Conservation (phyloP, 2,329 filamentous ascomycete genomes). For the Thielaviopsis populi region DNA sequence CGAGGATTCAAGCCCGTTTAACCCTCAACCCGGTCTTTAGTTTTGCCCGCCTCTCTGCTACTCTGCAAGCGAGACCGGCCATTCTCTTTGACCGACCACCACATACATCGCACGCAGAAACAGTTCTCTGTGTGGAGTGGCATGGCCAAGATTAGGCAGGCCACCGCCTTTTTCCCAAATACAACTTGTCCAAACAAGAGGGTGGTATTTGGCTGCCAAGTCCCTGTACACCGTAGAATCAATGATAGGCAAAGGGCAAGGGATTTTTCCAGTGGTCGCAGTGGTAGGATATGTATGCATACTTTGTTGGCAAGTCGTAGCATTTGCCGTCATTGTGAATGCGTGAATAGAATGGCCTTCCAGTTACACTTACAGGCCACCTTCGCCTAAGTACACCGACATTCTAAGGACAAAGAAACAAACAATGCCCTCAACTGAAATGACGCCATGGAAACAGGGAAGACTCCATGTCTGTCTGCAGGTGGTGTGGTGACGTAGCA, state of each 20-base stretch:
- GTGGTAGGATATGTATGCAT: neutral
- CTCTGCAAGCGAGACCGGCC: neutral
- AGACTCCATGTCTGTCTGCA: no score
- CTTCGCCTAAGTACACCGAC: neutral
- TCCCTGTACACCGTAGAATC: neutral
- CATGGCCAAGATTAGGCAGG: neutral
- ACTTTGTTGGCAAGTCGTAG: neutral
- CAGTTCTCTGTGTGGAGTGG: neutral
- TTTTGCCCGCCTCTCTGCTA: neutral
- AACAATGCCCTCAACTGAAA: neutral
- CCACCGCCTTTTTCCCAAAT: constrained; percentile 2
- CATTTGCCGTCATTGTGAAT: neutral
- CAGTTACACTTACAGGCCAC: neutral
- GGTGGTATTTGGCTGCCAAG: neutral
- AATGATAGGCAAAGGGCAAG: neutral
- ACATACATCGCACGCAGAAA: neutral
- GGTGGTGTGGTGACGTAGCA: neutral
- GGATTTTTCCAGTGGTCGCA: neutral
- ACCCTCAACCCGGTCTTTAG: neutral
- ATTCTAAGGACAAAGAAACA: neutral
- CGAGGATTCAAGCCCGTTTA: neutral
- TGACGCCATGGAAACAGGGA: neutral
- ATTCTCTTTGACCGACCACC: neutral
- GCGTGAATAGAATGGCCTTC: neutral
- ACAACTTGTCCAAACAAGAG: neutral